Conservation (phyloP, 495 filamentous ascomycete species). For the Poronia punctata region DNA sequence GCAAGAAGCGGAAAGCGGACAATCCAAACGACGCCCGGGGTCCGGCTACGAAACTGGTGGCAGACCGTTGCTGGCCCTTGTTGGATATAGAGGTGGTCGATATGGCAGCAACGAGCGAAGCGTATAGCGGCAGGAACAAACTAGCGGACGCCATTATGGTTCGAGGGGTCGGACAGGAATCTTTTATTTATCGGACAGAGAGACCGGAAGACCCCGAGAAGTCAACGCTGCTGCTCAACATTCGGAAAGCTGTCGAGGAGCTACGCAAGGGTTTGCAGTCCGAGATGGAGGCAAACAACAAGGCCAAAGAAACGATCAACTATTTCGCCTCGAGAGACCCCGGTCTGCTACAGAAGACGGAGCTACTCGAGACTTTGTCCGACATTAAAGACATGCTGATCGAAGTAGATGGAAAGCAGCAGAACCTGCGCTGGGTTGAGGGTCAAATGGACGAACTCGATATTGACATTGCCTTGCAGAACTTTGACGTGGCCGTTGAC, state of each 20-base stretch:
- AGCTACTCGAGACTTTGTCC: slow-evolving; percentile 59
- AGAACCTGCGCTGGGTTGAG: slow-evolving; percentile 93
- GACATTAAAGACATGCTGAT: slow-evolving; percentile 75
- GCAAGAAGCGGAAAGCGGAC: slow-evolving; percentile 84
- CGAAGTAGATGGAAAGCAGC: slow-evolving; percentile 92
- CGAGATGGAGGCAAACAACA: slow-evolving; percentile 73
- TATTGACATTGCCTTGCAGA: slow-evolving; percentile 87
- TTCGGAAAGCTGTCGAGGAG: slow-evolving; percentile 87
- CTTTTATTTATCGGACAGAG: slow-evolving; percentile 85
- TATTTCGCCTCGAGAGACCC: slow-evolving; percentile 69
- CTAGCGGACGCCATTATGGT: slow-evolving; percentile 86
- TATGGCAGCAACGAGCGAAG: slow-evolving; percentile 57
- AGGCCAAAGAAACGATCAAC: slow-evolving; percentile 70
- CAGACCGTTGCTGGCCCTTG: slow-evolving; percentile 90
- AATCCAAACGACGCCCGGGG: slow-evolving; percentile 51
- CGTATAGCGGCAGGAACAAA: slow-evolving; percentile 51
- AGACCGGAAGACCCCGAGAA: slow-evolving; percentile 70
- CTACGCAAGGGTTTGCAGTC: slow-evolving; percentile 72
- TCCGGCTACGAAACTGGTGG: slow-evolving; percentile 72
- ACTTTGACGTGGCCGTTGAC: slow-evolving; percentile 75
- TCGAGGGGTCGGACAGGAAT: slow-evolving; percentile 75
- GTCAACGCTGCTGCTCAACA: slow-evolving; percentile 69
- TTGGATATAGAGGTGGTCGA: slow-evolving; percentile 92
- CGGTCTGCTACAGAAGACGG: slow-evolving; percentile 64
- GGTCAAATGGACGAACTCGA: slow-evolving; percentile 92